These are phyloP conservation scores for Diospyros kaki DNA, from an alignment of 148 eudicot genomes.

Conservation along the genomic window DNA sequence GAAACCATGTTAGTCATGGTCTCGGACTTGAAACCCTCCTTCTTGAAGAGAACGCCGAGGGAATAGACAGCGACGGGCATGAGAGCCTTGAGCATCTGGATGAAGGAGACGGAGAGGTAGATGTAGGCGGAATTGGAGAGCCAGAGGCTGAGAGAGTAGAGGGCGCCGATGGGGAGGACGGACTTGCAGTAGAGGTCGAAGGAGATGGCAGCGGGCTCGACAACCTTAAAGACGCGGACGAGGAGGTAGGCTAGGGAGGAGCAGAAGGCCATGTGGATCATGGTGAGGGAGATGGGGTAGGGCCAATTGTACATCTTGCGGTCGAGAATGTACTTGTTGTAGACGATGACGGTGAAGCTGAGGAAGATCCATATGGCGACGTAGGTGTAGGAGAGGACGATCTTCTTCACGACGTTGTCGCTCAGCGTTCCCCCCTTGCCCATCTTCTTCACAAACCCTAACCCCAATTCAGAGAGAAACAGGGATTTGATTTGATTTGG, in stretches of 20 bases:
- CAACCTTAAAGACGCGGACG: conserved; percentile 8
- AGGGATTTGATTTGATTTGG: too few species aligned
- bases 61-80: conserved; percentile 19
- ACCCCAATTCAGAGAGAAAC: background rate
- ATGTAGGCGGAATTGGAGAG: conserved; percentile 19
- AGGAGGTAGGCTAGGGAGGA: conserved; percentile 18
- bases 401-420: conserved; percentile 11
- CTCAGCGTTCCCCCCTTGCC: conserved; percentile 10
- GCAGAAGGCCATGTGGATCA: conserved; percentile 23
- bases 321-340: conserved; percentile 21
- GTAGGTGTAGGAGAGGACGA: conserved; percentile 18
- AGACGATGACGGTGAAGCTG: conserved; percentile 19
- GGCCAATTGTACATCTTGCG: conserved; percentile 20
- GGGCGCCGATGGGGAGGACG: conserved; percentile 16
- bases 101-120: conserved; percentile 16
- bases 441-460: background rate
- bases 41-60: conserved; percentile 11
- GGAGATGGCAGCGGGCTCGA: conserved; percentile 17
- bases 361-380: conserved; percentile 21
- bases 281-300: conserved; percentile 18
- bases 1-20: conserved; percentile 20
- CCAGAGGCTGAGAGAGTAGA: conserved; percentile 16
- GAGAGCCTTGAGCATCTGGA: conserved; percentile 21
- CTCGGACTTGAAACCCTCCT: conserved; percentile 12
- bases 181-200: conserved; percentile 11